phyloP scores from a whole-genome alignment of 345 rosid genomes.

The Hibiscus syriacus region DNA sequence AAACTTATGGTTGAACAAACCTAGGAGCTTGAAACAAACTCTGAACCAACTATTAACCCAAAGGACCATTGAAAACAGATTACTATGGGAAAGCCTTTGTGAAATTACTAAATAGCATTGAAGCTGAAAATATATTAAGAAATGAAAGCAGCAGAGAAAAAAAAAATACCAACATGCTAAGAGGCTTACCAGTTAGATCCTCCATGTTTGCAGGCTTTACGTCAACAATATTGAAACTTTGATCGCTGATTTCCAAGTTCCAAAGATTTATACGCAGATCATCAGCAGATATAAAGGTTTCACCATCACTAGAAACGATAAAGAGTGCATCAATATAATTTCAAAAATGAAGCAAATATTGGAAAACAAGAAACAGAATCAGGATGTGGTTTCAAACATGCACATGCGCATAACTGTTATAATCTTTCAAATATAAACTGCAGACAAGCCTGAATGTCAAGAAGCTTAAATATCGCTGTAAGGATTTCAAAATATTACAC shows the following conservation, averaged over 20 bases:
- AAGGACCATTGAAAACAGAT: neutral
- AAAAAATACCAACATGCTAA: neutral
- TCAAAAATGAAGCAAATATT: neutral
- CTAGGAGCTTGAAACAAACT: neutral
- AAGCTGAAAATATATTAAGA: neutral
- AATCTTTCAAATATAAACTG: neutral
- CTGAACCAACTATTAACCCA: neutral
- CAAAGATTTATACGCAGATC: slow-evolving; percentile 65
- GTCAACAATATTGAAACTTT: slow-evolving; percentile 61
- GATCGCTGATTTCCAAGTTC: slow-evolving; percentile 67
- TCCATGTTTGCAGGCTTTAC: slow-evolving; percentile 70
- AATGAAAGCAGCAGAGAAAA: neutral
- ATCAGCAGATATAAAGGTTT: slow-evolving; percentile 66
- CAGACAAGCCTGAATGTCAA: neutral
- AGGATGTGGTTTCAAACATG: neutral
- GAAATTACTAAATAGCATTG: neutral
- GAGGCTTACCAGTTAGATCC: slow-evolving; percentile 55
- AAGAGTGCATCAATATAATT: slow-evolving; percentile 12
- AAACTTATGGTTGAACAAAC: neutral
- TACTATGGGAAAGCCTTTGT: neutral
- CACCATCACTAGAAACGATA: slow-evolving; percentile 42
- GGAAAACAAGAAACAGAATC: neutral
- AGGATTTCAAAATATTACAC: neutral
- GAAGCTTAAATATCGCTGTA: neutral
- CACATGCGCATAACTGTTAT: neutral